A percentile compares a stretch with the other conserved stretches of the same genome.
These are phyloP conservation scores for Claviceps sp. DNA, from an alignment of 2,329 filamentous ascomycete genomes.

Conservation along the genomic window DNA sequence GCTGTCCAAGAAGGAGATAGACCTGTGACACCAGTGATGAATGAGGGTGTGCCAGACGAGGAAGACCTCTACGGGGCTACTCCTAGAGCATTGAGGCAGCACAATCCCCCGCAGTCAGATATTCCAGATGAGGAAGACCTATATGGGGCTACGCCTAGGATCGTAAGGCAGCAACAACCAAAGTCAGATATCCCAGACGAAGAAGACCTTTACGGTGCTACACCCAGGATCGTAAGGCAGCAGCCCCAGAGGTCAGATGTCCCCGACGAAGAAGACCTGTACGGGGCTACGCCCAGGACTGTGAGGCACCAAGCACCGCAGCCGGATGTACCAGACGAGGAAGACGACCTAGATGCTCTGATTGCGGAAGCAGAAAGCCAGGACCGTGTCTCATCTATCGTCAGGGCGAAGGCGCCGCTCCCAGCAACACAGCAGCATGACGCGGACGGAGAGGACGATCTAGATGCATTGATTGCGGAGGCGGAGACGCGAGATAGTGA, in stretches of 20 bases:
- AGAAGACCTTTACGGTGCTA: constrained; percentile 41
- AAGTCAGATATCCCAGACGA: too few species aligned
- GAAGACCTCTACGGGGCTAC: constrained; percentile 45
- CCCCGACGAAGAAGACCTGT: too few species aligned
- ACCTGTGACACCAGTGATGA: constrained; percentile 15
- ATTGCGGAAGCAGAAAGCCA: constrained; percentile 34
- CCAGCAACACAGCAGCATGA: not conserved
- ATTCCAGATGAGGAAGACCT: too few species aligned
- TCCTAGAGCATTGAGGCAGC: constrained; percentile 17
- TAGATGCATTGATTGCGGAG: constrained; percentile 41
- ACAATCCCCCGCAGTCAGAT: constrained; percentile 14
- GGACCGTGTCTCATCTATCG: not conserved
- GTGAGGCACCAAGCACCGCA: too few species aligned
- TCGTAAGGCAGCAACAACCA: too few species aligned
- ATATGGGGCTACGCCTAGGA: too few species aligned
- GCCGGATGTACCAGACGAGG: not conserved
- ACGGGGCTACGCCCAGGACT: too few species aligned
- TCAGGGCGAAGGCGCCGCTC: not conserved
- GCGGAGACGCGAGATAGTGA: constrained; percentile 19
- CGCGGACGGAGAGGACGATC: constrained; percentile 24
- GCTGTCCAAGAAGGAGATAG: not conserved
- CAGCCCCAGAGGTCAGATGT: constrained; percentile 13
- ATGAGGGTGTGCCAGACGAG: constrained; percentile 20
- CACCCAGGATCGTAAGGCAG: constrained; percentile 21
- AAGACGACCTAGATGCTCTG: constrained; percentile 39